Evolutionary conservation across 768 basidiomycete genomes (phyloP).

Genomic region (Rossbeevera mucosa): DNA sequence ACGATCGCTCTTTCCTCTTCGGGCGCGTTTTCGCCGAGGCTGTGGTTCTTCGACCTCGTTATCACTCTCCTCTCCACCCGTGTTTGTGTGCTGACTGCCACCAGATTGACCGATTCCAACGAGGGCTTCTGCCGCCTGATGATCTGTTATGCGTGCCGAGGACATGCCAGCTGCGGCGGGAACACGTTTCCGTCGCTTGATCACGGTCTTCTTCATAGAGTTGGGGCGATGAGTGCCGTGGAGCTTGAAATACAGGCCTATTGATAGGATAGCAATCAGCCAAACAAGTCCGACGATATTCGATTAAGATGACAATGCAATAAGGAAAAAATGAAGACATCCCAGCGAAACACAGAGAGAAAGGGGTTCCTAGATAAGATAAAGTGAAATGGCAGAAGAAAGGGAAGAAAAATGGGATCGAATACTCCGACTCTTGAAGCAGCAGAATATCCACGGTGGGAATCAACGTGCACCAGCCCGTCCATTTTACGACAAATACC

Average conservation of each 20-base stretch:
- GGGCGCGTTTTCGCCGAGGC: slow-evolving; percentile 57
- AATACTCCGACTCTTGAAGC: slow-evolving; percentile 14
- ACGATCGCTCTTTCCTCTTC: slow-evolving; percentile 36
- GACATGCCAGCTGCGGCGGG: slow-evolving; percentile 66
- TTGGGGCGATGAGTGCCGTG: slow-evolving; percentile 96
- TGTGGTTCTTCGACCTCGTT: slow-evolving; percentile 38
- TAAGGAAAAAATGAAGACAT: background rate
- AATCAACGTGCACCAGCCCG: slow-evolving; percentile 20
- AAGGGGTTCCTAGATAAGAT: slow-evolving; percentile 24
- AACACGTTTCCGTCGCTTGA: slow-evolving; percentile 96
- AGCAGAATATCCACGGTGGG: slow-evolving; percentile 15
- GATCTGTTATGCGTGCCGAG: slow-evolving; percentile 63
- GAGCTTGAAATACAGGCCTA: slow-evolving; percentile 97
- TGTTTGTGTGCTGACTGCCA: slow-evolving; percentile 32
- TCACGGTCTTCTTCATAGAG: slow-evolving; percentile 98
- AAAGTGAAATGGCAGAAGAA: slow-evolving; percentile 10
- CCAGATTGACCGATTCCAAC: slow-evolving; percentile 69
- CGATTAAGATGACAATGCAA: background rate
- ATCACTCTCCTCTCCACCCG: slow-evolving; percentile 41
- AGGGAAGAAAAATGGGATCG: slow-evolving; percentile 19
- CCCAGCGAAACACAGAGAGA: slow-evolving; percentile 11
- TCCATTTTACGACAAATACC: slow-evolving; percentile 20
- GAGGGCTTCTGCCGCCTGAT: slow-evolving; percentile 85
- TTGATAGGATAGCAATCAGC: slow-evolving; percentile 17
- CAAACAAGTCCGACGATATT: background rate